Evolutionary conservation across 495 filamentous ascomycete species (phyloP).

Genomic region (Penicillium mononematosum): DNA sequence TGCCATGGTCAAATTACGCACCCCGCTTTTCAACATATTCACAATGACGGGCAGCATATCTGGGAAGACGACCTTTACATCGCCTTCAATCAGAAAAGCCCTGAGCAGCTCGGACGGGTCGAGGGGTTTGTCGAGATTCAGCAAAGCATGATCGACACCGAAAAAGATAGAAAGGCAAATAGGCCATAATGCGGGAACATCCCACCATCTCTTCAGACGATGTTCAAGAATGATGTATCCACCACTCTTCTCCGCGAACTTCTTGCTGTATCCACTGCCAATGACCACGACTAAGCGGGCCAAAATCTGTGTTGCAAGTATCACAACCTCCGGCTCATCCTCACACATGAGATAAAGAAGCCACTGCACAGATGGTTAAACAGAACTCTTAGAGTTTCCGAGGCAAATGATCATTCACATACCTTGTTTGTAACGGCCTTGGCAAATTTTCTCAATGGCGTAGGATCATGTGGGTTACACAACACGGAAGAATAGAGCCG

Average conservation of each 20-base stretch:
- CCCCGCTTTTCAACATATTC: constrained; percentile 82
- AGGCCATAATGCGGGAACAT: constrained; percentile 78
- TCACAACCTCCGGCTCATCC: constrained; percentile 76
- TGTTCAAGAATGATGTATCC: constrained; percentile 83
- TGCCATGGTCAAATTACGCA: constrained; percentile 51
- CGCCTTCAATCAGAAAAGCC: constrained; percentile 56
- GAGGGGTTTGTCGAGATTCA: constrained; percentile 71
- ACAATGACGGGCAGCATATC: constrained; percentile 78
- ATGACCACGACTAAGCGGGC: constrained; percentile 80
- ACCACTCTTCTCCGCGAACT: constrained; percentile 80
- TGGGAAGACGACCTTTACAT: constrained; percentile 66
- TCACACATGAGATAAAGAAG: constrained; percentile 90
- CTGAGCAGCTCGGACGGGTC: constrained; percentile 71
- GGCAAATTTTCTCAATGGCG: constrained; percentile 80
- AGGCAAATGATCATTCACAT: constrained; percentile 26
- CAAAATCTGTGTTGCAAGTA: constrained; percentile 79
- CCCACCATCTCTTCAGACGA: constrained; percentile 85
- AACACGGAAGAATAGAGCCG: constrained; percentile 79
- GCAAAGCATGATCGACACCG: constrained; percentile 70
- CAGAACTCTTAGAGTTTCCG: constrained; percentile 4
- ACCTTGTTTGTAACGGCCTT: constrained; percentile 96
- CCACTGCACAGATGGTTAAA: constrained; percentile 60
- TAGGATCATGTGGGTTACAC: constrained; percentile 64
- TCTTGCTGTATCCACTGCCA: constrained; percentile 73
- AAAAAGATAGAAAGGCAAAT: constrained; percentile 89